Evolutionary conservation across 1,284 basidiomycete species (phyloP).

Genomic region (Puccinia horiana): DNA sequence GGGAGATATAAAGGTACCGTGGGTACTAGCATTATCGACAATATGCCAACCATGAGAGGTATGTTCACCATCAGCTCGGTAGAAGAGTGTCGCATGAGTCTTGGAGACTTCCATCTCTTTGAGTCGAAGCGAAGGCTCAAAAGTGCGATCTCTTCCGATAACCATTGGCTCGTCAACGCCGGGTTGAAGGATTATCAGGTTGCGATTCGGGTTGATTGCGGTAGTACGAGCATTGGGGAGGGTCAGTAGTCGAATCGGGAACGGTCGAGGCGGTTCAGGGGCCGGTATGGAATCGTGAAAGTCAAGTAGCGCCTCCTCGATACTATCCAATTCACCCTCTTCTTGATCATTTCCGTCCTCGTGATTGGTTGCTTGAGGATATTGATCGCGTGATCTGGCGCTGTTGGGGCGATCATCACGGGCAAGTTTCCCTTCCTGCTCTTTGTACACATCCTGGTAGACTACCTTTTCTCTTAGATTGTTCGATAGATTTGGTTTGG

Average conservation of each 20-base stretch:
- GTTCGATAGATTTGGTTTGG: background rate
- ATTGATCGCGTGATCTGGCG: background rate
- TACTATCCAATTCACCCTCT: constrained; percentile 14
- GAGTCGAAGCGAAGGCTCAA: constrained; percentile 23
- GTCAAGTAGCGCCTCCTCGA: constrained; percentile 21
- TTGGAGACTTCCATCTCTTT: constrained; percentile 47
- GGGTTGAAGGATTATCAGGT: constrained; percentile 22
- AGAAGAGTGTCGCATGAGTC: constrained; percentile 37
- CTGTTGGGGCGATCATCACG: background rate
- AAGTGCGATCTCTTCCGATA: constrained; percentile 39
- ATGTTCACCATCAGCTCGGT: background rate
- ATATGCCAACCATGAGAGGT: constrained; percentile 29
- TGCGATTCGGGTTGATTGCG: background rate
- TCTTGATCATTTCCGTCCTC: constrained; percentile 2
- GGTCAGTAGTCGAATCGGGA: constrained; percentile 12
- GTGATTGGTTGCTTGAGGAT: background rate
- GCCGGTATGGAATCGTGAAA: constrained; percentile 25
- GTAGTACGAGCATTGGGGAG: background rate
- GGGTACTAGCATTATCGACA: constrained; percentile 42
- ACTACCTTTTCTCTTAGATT: background rate
- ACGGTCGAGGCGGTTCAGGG: constrained; percentile 1
- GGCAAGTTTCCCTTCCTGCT: constrained; percentile 25
- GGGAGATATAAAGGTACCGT: constrained; percentile 34
- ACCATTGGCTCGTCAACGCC: constrained; percentile 24
- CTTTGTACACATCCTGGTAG: constrained; percentile 18